Percentiles rank a stretch among this genome's conserved stretches.
phyloP scores from a whole-genome alignment of 139 green algal genomes.

The Tetradesmus obliquus region DNA sequence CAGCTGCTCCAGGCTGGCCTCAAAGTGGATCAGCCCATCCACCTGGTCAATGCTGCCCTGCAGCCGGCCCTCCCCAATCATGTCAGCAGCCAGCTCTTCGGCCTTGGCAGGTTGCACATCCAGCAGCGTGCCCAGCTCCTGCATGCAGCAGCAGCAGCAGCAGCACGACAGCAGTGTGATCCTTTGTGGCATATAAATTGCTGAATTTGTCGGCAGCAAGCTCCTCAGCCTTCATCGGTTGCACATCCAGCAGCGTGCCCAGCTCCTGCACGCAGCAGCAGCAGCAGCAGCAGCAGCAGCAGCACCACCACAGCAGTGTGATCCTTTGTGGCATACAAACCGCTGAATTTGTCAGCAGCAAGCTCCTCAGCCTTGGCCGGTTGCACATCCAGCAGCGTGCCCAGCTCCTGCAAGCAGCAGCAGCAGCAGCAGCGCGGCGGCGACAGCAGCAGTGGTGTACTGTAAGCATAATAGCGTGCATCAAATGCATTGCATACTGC shows the following conservation, averaged over 20 bases:
- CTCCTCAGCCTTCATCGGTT: conserved; percentile 79
- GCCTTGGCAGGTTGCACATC: conserved; percentile 79
- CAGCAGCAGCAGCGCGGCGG: not conserved
- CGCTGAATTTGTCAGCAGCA: conserved; percentile 21
- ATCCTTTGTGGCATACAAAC: not conserved
- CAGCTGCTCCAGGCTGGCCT: conserved; percentile 71
- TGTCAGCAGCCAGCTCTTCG: conserved; percentile 86
- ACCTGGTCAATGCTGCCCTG: conserved; percentile 92
- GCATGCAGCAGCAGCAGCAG: not conserved
- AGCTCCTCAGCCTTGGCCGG: conserved; percentile 83
- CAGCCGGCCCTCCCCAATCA: conserved; percentile 88
- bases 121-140: conserved; percentile 91
- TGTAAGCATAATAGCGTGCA: no score
- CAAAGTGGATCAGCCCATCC: conserved; percentile 85
- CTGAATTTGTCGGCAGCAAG: conserved; percentile 49
- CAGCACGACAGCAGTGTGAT: not conserved
- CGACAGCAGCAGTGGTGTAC: not conserved
- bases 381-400: conserved; percentile 84
- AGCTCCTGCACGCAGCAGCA: conserved; percentile 72
- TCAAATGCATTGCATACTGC: no score
- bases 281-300: not conserved
- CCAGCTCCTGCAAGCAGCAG: conserved; percentile 78
- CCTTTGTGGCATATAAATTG: not conserved
- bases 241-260: conserved; percentile 87
- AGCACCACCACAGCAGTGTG: conserved; percentile 11